Base-by-base conservation (phyloP, 1,284 basidiomycete genomes). In the Leccinum pachyderme region DNA sequence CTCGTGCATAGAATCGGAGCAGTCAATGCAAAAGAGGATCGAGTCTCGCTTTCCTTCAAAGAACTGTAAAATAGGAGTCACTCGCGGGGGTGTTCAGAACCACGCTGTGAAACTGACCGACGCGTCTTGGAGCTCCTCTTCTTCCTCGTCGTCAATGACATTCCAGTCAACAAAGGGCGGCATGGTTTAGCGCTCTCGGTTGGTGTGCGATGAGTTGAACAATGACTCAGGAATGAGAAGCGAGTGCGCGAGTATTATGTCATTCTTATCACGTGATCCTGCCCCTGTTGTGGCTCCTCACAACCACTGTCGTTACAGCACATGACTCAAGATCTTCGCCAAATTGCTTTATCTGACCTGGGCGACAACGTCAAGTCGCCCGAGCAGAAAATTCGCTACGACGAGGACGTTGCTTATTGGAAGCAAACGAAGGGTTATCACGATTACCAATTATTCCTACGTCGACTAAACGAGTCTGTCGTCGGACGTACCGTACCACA, bases 1-100 rank as follows among this genome's bases (percentile, higher is more conserved):
- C 29, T 76, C 80, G 39, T 91, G 87, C 95, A 98, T 98, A 12
- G 92, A 89, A 41, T 82, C 75, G 0, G 94, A 95, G 55, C 91
- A 93, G 71, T 99, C 95, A 57, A 98, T 93, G 66, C 90, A 92
- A 74, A 98, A 97, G 15, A 98, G 75, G 49, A 95, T 86, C 41
- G 93, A 89, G 66, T 95, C 93, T 57, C 82, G 81, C 59, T 85
- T 85, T 37, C 83, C 83, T 60, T 91, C 88, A 59, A 84, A 82
- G 54, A 81, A 79, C 90, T 93, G 55, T 25, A 27, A 24, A 37
- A 69, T 67, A 65, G 60, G 55, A 54, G 59, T 59, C 49, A 55
- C 9, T 41, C 4, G 8, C n/a, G 27, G 32, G 22, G 29, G 15
- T 18, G 32, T 25, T 41, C 24, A 11, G 46, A 13, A 46, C n/a